Conservation (phyloP, 1,139 yeast genomes). For the Pichia sp. region DNA sequence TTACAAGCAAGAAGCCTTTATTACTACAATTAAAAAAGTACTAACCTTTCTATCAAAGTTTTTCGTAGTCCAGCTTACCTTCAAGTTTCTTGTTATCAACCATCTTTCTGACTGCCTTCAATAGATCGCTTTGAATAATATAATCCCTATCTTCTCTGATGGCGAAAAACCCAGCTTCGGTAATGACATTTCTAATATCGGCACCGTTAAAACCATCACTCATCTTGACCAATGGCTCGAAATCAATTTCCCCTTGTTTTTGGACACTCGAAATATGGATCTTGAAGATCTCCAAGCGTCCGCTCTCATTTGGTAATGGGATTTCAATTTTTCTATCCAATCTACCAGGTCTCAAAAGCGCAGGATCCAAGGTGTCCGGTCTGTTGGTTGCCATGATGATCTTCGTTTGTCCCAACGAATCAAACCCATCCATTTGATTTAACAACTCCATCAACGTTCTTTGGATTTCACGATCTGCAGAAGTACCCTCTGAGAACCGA, state of each 20-base stretch:
- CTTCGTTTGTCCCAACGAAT: conserved; percentile 93
- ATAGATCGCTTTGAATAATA: conserved; percentile 85
- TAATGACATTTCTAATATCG: conserved; percentile 92
- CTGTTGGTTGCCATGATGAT: conserved; percentile 99
- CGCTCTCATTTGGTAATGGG: conserved; percentile 94
- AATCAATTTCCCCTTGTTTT: conserved; percentile 94
- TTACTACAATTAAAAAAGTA: neutral
- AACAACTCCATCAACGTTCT: conserved; percentile 96
- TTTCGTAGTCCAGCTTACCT: conserved; percentile 92
- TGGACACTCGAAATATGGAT: conserved; percentile 84
- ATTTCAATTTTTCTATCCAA: conserved; percentile 96
- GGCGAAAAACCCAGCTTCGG: conserved; percentile 99
- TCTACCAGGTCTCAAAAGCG: conserved; percentile 95
- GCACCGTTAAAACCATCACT: conserved; percentile 99
- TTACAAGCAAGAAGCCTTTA: neutral
- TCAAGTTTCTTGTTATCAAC: conserved; percentile 96
- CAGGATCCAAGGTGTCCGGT: conserved; percentile 99
- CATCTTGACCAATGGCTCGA: conserved; percentile 96
- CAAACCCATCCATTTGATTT: conserved; percentile 99
- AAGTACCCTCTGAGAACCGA: conserved; percentile 96
- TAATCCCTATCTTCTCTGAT: conserved; percentile 96
- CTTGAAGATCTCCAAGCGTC: conserved; percentile 90
- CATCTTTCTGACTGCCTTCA: conserved; percentile 98
- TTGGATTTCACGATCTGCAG: conserved; percentile 98
- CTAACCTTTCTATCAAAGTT: conserved; percentile 42